Evolutionary conservation across 179 eudicot genomes (phyloP), one percentile per base, ranked within the genome.

Genomic region (Silene coronaria): DNA sequence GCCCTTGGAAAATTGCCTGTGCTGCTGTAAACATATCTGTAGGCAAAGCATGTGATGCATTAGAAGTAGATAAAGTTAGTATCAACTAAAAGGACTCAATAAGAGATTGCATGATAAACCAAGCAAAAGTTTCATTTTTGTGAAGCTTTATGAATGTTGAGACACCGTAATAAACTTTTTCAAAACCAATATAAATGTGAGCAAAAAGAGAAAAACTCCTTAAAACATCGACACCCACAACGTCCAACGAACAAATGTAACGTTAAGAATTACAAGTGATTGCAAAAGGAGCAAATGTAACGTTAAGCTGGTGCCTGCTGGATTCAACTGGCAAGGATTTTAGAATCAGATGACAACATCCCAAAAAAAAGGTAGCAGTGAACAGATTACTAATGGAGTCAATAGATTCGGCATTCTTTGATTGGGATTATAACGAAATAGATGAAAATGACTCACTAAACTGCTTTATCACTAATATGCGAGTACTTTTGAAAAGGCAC

Each of bases 21-120:
- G 93, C 84, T 73, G 97, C 93, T 76, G 87, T 88, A 81, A 96
- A 75, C 76, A 89, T 78, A 91, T 93, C 99, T 96, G 97, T 82
- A 82, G 73, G 63, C 64, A 78, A 77, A 57, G 53, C 62, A 75
- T 46, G 64, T n/a, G 32, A 34, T 51, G 51, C n/a, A 60, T 68
- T 26, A 74, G 53, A 32, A 30, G 46, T 72, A 55, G 68, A 74
- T 60, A 59, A 17, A 36, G 59, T 30, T 68, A 66, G 36, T 38
- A 19, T 21, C 13, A 48, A 66, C 13, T 2, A 5, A 67, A 19
- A 42, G 38, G 32, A 12, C 21, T 42, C 21, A 16, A 57, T 55
- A 53, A 23, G 42, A 57, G 26, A 38, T 12, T 5, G 14, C 24
- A 65, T 2, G 9, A n/a, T 42, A 34, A 21, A 21, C 66, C 36